Conservation (phyloP, 1,139 yeast genomes). For the Geotrichum europaeum region DNA sequence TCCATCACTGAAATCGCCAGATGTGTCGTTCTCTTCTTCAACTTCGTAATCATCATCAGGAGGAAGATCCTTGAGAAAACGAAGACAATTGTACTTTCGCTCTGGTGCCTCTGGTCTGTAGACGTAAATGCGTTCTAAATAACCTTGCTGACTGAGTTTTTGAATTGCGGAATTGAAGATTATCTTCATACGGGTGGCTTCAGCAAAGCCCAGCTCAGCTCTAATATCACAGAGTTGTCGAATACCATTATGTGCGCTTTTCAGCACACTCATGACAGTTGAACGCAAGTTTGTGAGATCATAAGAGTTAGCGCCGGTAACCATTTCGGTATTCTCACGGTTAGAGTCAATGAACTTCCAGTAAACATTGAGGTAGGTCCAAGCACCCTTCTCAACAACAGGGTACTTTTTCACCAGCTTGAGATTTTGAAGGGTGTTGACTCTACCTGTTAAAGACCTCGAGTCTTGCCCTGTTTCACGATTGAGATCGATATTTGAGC, state of each 20-base stretch:
- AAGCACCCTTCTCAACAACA: slow-evolving; percentile 29
- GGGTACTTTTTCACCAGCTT: slow-evolving; percentile 35
- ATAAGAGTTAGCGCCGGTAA: slow-evolving; percentile 19
- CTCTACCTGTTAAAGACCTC: slow-evolving; percentile 37
- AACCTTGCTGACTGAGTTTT: slow-evolving; percentile 48
- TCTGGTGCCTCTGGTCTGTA: slow-evolving; percentile 45
- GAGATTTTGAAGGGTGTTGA: slow-evolving; percentile 29
- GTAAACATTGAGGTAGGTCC: slow-evolving; percentile 33
- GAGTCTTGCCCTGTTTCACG: slow-evolving; percentile 38
- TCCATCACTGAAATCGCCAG: slow-evolving; percentile 31
- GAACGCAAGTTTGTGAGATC: slow-evolving; percentile 38
- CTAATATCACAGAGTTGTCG: slow-evolving; percentile 41
- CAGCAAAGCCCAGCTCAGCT: slow-evolving; percentile 44
- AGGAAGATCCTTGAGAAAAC: slow-evolving; percentile 48
- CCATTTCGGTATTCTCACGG: slow-evolving; percentile 13
- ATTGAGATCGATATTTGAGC: slow-evolving; percentile 35
- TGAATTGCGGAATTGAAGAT: slow-evolving; percentile 49
- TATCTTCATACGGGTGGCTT: slow-evolving; percentile 41
- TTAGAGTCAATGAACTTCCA: slow-evolving; percentile 26
- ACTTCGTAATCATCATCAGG: slow-evolving; percentile 25
- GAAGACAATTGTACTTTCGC: slow-evolving; percentile 51
- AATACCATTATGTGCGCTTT: slow-evolving; percentile 60
- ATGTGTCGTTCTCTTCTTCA: slow-evolving; percentile 35
- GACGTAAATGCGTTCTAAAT: slow-evolving; percentile 53
- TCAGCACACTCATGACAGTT: slow-evolving; percentile 49